Percentiles rank a stretch among this genome's conserved stretches.
phyloP scores from a whole-genome alignment of 495 filamentous ascomycete genomes.

The Neurospora sp. region DNA sequence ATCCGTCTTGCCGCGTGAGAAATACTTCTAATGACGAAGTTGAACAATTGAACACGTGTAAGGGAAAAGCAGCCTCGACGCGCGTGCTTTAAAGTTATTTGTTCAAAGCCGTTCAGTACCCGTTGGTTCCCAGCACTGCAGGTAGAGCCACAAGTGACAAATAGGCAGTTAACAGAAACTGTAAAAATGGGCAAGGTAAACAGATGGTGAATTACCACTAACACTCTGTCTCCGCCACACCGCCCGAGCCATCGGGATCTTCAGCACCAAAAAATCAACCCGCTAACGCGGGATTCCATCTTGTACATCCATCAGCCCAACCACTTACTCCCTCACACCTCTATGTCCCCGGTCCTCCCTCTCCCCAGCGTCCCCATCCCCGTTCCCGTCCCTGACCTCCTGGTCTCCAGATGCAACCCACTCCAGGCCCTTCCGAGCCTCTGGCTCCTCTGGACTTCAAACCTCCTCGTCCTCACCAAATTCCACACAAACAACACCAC shows the following conservation, averaged over 20 bases:
- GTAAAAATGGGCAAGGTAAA: background rate
- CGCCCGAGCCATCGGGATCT: too few species aligned
- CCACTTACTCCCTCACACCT: too few species aligned
- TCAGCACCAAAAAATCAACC: too few species aligned
- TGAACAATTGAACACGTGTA: too few species aligned
- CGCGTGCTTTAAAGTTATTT: too few species aligned
- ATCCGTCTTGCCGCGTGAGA: constrained; percentile 19
- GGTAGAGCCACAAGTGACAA: background rate
- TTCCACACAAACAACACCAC: background rate
- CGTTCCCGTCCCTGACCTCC: too few species aligned
- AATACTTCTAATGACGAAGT: constrained; percentile 19
- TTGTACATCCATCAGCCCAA: background rate
- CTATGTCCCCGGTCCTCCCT: background rate
- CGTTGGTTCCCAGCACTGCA: background rate
- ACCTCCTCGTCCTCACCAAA: background rate
- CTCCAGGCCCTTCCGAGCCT: background rate
- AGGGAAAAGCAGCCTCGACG: too few species aligned
- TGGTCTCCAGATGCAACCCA: background rate
- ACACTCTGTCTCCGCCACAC: too few species aligned
- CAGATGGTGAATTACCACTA: background rate
- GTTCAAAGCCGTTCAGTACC: too few species aligned
- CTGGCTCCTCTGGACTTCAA: background rate
- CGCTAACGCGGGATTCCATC: background rate
- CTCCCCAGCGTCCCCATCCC: background rate
- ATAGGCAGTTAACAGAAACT: background rate